phyloP scores from a whole-genome alignment of 148 eudicot genomes.

The Oxyria digyna region DNA sequence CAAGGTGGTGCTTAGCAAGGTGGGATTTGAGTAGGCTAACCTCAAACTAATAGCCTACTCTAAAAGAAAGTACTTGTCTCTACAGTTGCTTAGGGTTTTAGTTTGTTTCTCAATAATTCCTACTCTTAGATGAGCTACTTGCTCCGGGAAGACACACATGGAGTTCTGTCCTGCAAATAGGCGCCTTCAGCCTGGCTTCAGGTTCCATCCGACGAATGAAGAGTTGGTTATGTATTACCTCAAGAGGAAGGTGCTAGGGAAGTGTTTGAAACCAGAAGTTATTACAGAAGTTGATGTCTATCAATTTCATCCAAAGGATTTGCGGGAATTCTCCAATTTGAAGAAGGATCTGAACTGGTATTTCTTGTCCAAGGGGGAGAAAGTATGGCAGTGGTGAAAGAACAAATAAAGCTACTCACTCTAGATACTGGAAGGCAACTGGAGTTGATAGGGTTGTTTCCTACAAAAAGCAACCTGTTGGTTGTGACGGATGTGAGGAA shows the following conservation, averaged over 20 bases:
- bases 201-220: conserved; percentile 66
- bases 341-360: conserved; percentile 61
- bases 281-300: conserved; percentile 53
- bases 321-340: conserved; percentile 31
- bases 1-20: background rate
- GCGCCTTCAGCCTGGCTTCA: conserved; percentile 46
- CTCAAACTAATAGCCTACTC: background rate
- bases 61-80: background rate
- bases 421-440: conserved; percentile 81
- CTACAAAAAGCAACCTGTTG: conserved; percentile 34
- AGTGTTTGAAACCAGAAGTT: conserved; percentile 21
- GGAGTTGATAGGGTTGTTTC: conserved; percentile 46
- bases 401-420: conserved; percentile 41
- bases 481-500: too few relatives aligned
- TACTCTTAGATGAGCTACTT: background rate
- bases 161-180: conserved; percentile 10
- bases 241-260: conserved; percentile 59
- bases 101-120: background rate
- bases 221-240: conserved; percentile 64
- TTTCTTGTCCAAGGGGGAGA: conserved; percentile 56
- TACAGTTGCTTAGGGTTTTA: background rate
- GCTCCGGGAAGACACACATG: conserved; percentile 9
- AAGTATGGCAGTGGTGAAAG: conserved; percentile 46
- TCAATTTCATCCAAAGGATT: conserved; percentile 57
- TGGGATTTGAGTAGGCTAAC: conserved; percentile 1